These are phyloP conservation scores for Leccinum longicurvipes DNA, from an alignment of 768 basidiomycete species.

Conservation along the genomic window DNA sequence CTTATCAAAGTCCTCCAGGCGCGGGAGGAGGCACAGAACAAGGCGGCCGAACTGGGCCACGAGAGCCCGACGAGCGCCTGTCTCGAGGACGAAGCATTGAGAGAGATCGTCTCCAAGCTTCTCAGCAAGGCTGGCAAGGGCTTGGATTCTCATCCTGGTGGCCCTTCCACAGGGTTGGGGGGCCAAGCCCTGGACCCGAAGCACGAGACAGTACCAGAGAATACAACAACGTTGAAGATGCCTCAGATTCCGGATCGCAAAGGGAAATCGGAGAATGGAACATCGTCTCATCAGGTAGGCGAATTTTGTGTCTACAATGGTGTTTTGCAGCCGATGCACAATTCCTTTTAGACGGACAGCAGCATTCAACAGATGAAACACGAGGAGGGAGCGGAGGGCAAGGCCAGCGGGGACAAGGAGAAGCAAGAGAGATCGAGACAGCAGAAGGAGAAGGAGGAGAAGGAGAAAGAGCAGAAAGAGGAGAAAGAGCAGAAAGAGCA, in stretches of 20 bases:
- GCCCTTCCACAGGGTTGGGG: conserved; percentile 15
- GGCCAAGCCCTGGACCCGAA: conserved; percentile 14
- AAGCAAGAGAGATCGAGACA: neutral
- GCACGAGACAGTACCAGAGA: neutral
- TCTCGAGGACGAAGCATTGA: conserved; percentile 29
- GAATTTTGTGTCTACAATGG: no score
- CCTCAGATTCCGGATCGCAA: conserved; percentile 15
- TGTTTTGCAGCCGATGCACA: neutral
- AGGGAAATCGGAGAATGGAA: neutral
- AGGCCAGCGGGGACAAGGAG: neutral
- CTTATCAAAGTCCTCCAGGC: conserved; percentile 51
- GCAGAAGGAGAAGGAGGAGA: neutral
- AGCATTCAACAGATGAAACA: neutral
- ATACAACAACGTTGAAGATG: neutral
- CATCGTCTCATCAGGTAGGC: conserved; percentile 7
- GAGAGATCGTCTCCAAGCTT: conserved; percentile 31
- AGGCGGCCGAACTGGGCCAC: conserved; percentile 30
- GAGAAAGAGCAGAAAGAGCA: neutral
- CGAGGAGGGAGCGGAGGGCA: neutral
- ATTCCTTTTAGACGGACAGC: neutral
- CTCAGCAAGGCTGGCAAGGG: conserved; percentile 24
- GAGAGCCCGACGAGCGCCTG: conserved; percentile 33
- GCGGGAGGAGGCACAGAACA: conserved; percentile 45
- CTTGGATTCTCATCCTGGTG: conserved; percentile 16
- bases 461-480: neutral